Percentiles rank a stretch among this genome's conserved stretches.
These are phyloP conservation scores for Meyerozyma elateridarum DNA, from an alignment of 1,139 yeast genomes.

Conservation along the genomic window DNA sequence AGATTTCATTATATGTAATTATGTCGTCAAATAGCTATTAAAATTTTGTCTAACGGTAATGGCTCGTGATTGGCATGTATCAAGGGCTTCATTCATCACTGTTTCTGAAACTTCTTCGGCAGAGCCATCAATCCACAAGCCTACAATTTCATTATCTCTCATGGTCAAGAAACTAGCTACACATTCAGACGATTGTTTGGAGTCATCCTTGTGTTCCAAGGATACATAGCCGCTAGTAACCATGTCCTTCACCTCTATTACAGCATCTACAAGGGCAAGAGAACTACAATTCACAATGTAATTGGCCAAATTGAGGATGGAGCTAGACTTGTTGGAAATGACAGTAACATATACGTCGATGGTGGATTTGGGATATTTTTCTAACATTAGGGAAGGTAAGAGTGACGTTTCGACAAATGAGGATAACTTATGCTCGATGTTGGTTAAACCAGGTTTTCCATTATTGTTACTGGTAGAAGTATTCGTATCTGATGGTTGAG, in stretches of 20 bases:
- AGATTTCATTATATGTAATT: slow-evolving; percentile 6
- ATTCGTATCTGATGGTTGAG: slow-evolving; percentile 26
- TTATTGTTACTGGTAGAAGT: slow-evolving; percentile 17
- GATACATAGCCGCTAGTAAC: slow-evolving; percentile 67
- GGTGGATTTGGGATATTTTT: slow-evolving; percentile 83
- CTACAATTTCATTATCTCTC: slow-evolving; percentile 49
- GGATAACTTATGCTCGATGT: slow-evolving; percentile 47
- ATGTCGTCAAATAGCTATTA: slow-evolving; percentile 25
- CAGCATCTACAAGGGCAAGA: slow-evolving; percentile 78
- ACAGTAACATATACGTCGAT: slow-evolving; percentile 76
- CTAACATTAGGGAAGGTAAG: slow-evolving; percentile 58
- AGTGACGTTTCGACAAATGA: slow-evolving; percentile 56
- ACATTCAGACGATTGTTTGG: slow-evolving; percentile 26
- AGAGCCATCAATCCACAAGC: slow-evolving; percentile 50
- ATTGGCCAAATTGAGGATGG: slow-evolving; percentile 35
- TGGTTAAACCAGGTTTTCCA: slow-evolving; percentile 37
- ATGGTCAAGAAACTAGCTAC: slow-evolving; percentile 52
- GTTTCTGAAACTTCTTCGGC: slow-evolving; percentile 24
- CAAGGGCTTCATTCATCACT: slow-evolving; percentile 25
- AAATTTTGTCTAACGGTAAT: slow-evolving; percentile 42
- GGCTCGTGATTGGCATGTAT: slow-evolving; percentile 42
- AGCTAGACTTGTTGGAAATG: slow-evolving; percentile 28
- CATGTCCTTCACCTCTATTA: slow-evolving; percentile 71
- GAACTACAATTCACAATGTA: slow-evolving; percentile 58
- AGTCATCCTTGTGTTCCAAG: slow-evolving; percentile 15